These are phyloP conservation scores for Aechmea fasciata DNA, from an alignment of 176 grass and related monocot genomes.

Conservation along the genomic window DNA sequence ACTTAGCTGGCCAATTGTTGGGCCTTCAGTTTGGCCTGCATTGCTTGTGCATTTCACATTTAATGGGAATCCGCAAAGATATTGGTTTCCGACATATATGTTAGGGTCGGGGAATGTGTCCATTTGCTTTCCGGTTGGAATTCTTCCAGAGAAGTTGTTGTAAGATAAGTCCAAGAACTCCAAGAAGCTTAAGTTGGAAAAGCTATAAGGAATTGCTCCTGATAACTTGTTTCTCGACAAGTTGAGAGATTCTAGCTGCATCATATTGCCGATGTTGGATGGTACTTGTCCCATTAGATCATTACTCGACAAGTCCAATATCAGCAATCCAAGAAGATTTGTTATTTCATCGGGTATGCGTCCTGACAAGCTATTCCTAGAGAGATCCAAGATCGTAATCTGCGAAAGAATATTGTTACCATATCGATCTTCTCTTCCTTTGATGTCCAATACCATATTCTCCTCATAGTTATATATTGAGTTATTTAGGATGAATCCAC, in stretches of 20 bases:
- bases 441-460: too few relatives aligned
- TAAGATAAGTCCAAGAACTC: slow-evolving; percentile 9
- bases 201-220: background rate
- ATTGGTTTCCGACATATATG: background rate
- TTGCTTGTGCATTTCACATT: background rate
- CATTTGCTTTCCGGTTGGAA: background rate
- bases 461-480: too few relatives aligned
- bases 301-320: slow-evolving; percentile 10
- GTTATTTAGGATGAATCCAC: background rate
- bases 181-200: background rate
- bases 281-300: background rate
- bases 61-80: background rate
- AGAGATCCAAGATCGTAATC: too few relatives aligned
- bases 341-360: background rate
- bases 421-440: too few relatives aligned
- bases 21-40: background rate
- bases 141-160: background rate
- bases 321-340: background rate
- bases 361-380: background rate
- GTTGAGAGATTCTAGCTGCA: background rate
- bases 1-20: too few relatives aligned
- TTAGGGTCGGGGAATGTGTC: background rate
- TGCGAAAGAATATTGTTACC: too few relatives aligned
- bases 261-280: background rate
- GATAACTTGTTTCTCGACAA: slow-evolving; percentile 7